Conservation (phyloP, 75 land plant genomes). For the Pinus taeda region DNA sequence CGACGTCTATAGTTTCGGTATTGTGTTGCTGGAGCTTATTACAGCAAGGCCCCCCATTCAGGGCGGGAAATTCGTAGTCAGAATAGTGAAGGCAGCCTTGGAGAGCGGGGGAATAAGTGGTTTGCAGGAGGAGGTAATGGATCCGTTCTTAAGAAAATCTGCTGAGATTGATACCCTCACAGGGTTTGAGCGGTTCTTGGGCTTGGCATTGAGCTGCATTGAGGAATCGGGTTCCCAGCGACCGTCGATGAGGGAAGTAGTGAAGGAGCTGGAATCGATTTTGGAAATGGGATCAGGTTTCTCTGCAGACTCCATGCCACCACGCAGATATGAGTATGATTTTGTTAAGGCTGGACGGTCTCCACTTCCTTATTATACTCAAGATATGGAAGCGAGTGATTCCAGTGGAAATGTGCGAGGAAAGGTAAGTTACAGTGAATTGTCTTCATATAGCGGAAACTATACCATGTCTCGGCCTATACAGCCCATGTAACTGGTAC, state of each 20-base stretch:
- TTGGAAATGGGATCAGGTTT: too few species aligned
- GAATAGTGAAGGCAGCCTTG: slow-evolving; percentile 9
- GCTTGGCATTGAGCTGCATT: slow-evolving; percentile 70
- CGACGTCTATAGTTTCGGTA: slow-evolving; percentile 47
- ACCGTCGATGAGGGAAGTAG: too few species aligned
- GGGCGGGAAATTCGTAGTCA: slow-evolving; percentile 19
- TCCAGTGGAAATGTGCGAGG: too few species aligned
- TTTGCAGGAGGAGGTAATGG: slow-evolving; percentile 12
- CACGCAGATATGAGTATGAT: too few species aligned
- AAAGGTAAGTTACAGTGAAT: too few species aligned
- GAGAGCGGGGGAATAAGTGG: slow-evolving; percentile 15
- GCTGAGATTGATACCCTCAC: background rate
- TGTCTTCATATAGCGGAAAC: too few species aligned
- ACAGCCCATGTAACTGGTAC: background rate
- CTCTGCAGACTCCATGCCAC: too few species aligned
- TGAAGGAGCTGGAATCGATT: too few species aligned
- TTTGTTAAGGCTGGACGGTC: too few species aligned
- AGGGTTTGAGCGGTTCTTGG: slow-evolving; percentile 50
- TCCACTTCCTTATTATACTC: background rate
- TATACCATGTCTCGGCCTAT: background rate
- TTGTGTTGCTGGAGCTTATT: slow-evolving; percentile 39
- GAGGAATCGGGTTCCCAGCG: slow-evolving; percentile 37
- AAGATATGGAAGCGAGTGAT: too few species aligned
- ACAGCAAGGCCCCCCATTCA: slow-evolving; percentile 33
- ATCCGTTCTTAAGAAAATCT: slow-evolving; percentile 2